A percentile compares a stretch with the other conserved stretches of the same genome.
Conservation (phyloP, 371 early-diverging fungal species). For the Umbelopsis sp. region DNA sequence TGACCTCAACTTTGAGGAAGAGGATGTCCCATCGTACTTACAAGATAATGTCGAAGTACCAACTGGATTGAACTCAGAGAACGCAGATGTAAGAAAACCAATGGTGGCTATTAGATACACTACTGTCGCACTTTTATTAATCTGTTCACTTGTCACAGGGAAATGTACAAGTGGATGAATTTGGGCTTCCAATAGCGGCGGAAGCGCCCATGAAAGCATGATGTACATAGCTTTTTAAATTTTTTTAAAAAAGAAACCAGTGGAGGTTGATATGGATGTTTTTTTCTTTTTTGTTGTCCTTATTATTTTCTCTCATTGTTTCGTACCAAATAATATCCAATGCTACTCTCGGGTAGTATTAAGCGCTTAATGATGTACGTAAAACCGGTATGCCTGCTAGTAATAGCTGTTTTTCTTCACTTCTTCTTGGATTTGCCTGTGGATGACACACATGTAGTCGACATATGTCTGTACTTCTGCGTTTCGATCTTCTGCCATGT, state of each 20-base stretch:
- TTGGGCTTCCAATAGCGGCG: slow-evolving; percentile 56
- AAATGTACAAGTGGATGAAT: slow-evolving; percentile 57
- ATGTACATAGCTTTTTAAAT: slow-evolving; percentile 10
- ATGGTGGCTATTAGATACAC: not conserved
- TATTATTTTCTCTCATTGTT: not conserved
- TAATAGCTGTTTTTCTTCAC: slow-evolving; percentile 51
- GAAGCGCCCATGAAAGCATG: slow-evolving; percentile 54
- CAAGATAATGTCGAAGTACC: slow-evolving; percentile 59
- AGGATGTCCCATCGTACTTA: slow-evolving; percentile 71
- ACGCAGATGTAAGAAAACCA: slow-evolving; percentile 43
- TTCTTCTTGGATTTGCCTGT: slow-evolving; percentile 87
- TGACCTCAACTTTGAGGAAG: slow-evolving; percentile 83
- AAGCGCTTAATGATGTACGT: not conserved
- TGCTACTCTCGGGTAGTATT: no score
- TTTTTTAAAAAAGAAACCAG: not conserved
- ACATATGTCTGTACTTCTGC: slow-evolving; percentile 91
- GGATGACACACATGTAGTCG: slow-evolving; percentile 90
- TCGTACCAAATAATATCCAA: not conserved
- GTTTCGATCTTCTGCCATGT: slow-evolving; percentile 87
- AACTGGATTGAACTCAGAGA: slow-evolving; percentile 53
- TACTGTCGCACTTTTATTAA: not conserved
- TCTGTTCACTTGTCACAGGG: slow-evolving; percentile 22
- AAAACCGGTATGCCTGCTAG: not conserved
- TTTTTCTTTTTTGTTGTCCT: not conserved
- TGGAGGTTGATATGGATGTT: not conserved